These are phyloP conservation scores for Sutorius australiensis DNA, from an alignment of 768 basidiomycete genomes.

Conservation along the genomic window DNA sequence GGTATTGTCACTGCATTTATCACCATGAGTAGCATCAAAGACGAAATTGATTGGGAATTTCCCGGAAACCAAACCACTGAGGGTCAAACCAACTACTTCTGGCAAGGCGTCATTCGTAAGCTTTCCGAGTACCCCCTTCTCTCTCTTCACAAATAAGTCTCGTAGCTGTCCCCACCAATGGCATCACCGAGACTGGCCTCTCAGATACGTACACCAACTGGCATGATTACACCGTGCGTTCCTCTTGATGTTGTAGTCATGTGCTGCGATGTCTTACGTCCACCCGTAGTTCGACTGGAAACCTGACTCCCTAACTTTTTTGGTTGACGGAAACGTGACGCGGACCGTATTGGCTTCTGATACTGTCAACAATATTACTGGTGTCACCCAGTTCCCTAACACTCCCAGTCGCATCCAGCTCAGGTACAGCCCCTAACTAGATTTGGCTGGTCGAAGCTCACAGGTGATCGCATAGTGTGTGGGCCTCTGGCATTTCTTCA, in stretches of 20 bases:
- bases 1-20: slow-evolving; percentile 85
- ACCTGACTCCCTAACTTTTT: slow-evolving; percentile 59
- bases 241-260: background rate
- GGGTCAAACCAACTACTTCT: slow-evolving; percentile 80
- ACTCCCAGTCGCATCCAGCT: slow-evolving; percentile 82
- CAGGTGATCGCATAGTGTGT: slow-evolving; percentile 41
- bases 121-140: slow-evolving; percentile 1
- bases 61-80: slow-evolving; percentile 58
- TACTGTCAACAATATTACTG: slow-evolving; percentile 45
- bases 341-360: slow-evolving; percentile 65
- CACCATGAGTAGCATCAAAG: slow-evolving; percentile 79
- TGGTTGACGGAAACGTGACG: slow-evolving; percentile 67
- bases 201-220: slow-evolving; percentile 66
- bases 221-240: slow-evolving; percentile 70
- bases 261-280: background rate
- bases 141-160: background rate
- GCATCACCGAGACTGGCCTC: slow-evolving; percentile 44
- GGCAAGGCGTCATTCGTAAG: slow-evolving; percentile 68
- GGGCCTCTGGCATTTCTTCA: slow-evolving; percentile 73
- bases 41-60: slow-evolving; percentile 88
- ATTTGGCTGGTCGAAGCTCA: background rate
- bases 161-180: slow-evolving; percentile 46
- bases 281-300: slow-evolving; percentile 73
- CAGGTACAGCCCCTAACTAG: slow-evolving; percentile 42
- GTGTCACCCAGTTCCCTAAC: slow-evolving; percentile 62